phyloP scores from a whole-genome alignment of 768 basidiomycete genomes.

The Lyophyllum semitale region DNA sequence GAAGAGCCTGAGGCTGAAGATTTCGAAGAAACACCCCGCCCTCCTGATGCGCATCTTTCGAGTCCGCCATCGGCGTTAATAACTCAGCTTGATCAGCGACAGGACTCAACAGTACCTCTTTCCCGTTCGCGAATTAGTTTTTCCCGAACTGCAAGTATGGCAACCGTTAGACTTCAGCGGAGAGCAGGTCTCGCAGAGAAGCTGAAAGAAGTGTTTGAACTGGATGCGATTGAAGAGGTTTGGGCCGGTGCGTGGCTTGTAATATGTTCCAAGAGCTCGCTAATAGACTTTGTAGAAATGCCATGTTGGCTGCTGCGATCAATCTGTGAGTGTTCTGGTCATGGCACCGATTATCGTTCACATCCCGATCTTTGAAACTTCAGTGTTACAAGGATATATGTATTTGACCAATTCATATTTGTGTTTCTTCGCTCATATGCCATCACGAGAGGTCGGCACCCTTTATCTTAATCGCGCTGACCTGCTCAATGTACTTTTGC shows the following conservation, averaged over 20 bases:
- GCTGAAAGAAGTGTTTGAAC: constrained; percentile 83
- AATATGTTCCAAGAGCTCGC: background rate
- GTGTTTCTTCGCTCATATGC: constrained; percentile 97
- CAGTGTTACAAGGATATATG: constrained; percentile 96
- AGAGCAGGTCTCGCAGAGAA: constrained; percentile 82
- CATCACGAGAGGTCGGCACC: constrained; percentile 74
- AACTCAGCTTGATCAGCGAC: background rate
- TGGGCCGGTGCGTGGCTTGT: constrained; percentile 59
- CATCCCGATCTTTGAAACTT: constrained; percentile 4
- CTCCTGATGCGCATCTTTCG: constrained; percentile 19
- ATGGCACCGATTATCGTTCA: background rate
- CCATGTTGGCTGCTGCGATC: constrained; percentile 92
- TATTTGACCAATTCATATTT: constrained; percentile 92
- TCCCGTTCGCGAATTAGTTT: constrained; percentile 20
- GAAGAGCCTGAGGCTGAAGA: constrained; percentile 56
- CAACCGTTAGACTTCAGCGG: constrained; percentile 70
- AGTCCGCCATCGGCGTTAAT: constrained; percentile 21
- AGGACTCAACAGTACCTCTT: background rate
- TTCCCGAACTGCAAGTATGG: constrained; percentile 62
- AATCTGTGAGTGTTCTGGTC: constrained; percentile 63
- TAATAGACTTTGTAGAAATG: constrained; percentile 60
- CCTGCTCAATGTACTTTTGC: constrained; percentile 2
- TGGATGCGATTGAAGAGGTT: constrained; percentile 83
- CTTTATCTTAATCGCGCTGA: background rate
- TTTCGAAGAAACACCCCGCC: constrained; percentile 57